phyloP scores from a whole-genome alignment of 345 rosid genomes.

The Pugionium dolabratum region DNA sequence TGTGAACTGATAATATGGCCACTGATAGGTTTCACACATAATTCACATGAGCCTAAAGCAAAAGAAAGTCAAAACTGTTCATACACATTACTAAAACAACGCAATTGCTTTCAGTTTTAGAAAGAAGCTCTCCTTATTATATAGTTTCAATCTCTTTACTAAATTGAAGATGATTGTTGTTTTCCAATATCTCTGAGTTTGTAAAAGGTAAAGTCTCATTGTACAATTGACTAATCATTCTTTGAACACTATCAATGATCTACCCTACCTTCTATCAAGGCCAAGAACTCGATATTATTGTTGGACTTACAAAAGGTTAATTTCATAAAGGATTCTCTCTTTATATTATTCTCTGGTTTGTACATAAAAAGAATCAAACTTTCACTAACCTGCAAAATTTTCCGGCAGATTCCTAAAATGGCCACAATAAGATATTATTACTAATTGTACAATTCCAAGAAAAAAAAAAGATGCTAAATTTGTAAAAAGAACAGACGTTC shows the following conservation, averaged over 20 bases:
- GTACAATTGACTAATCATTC: neutral
- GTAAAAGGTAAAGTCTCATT: constrained; percentile 19
- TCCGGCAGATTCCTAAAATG: constrained; percentile 5
- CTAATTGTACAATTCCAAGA: constrained; percentile 22
- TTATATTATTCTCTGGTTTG: constrained; percentile 21
- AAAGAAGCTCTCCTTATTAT: constrained; percentile 47
- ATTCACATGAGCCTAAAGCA: constrained; percentile 83
- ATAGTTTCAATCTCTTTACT: constrained; percentile 18
- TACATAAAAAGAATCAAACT: constrained; percentile 23
- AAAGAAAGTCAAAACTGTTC: constrained; percentile 2
- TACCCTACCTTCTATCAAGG: no score
- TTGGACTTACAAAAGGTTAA: no score
- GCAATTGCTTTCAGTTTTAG: neutral
- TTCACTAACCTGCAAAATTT: constrained; percentile 9
- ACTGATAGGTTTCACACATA: constrained; percentile 70
- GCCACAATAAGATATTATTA: constrained; percentile 19
- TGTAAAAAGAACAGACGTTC: no score
- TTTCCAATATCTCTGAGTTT: constrained; percentile 14
- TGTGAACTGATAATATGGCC: constrained; percentile 90
- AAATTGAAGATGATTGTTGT: constrained; percentile 16
- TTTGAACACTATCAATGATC: no score
- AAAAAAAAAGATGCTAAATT: no score
- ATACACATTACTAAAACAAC: neutral
- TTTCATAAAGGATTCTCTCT: neutral
- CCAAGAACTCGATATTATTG: no score